Evolutionary conservation across 2,329 filamentous ascomycete genomes (phyloP).

Genomic region (Mariannaea sp.): DNA sequence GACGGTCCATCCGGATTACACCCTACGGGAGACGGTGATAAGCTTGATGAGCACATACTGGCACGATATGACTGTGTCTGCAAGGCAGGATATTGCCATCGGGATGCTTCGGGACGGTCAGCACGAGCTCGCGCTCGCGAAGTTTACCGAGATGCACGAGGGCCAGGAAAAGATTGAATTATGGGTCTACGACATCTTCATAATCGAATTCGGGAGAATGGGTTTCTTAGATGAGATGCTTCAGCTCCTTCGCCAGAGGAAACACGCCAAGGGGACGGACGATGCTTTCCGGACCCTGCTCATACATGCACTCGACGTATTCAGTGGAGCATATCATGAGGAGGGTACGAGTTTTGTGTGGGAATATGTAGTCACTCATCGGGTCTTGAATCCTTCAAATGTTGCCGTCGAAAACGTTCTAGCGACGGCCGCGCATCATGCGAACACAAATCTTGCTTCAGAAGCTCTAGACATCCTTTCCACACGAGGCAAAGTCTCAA

Average conservation of each 20-base stretch:
- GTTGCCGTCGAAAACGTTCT: constrained; percentile 72
- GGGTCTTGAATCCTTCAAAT: constrained; percentile 53
- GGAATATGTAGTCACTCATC: constrained; percentile 63
- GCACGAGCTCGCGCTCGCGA: constrained; percentile 77
- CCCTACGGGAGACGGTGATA: constrained; percentile 73
- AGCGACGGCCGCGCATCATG: constrained; percentile 69
- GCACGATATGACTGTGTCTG: constrained; percentile 57
- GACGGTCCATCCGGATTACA: constrained; percentile 83
- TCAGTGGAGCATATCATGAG: constrained; percentile 66
- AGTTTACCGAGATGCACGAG: constrained; percentile 68
- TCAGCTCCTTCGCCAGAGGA: constrained; percentile 65
- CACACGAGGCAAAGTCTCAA: constrained; percentile 53
- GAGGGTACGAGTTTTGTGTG: constrained; percentile 72
- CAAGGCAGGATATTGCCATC: constrained; percentile 69
- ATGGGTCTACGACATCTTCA: constrained; percentile 81
- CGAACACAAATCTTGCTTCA: constrained; percentile 70
- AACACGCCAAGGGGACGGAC: constrained; percentile 42
- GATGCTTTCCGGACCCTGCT: constrained; percentile 60
- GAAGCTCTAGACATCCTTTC: constrained; percentile 64
- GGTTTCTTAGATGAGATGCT: constrained; percentile 80
- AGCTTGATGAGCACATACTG: constrained; percentile 75
- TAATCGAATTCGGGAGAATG: constrained; percentile 72
- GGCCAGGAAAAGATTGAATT: constrained; percentile 59
- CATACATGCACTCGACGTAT: constrained; percentile 76
- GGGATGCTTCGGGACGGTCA: constrained; percentile 81